Conservation (phyloP, 2,329 filamentous ascomycete species). For the Helotiales sp. region DNA sequence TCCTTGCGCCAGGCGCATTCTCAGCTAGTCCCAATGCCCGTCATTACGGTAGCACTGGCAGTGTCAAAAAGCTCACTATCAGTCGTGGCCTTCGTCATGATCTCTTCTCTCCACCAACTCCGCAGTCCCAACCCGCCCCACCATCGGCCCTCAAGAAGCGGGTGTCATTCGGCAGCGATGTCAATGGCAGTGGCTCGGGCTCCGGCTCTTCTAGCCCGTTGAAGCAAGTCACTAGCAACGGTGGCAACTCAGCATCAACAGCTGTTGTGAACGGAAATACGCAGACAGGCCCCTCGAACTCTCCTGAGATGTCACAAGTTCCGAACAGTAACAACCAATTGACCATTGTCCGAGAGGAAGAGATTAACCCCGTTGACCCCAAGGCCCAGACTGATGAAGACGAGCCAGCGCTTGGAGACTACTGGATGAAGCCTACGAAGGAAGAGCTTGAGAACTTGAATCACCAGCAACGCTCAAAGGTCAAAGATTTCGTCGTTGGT, state of each 20-base stretch:
- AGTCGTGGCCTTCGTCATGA: slow-evolving; percentile 84
- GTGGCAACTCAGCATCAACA: slow-evolving; percentile 4
- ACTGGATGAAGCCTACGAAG: slow-evolving; percentile 83
- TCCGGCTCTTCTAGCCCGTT: slow-evolving; percentile 47
- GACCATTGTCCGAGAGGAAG: slow-evolving; percentile 77
- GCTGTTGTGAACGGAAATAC: slow-evolving; percentile 49
- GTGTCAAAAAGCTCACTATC: slow-evolving; percentile 90
- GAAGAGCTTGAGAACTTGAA: slow-evolving; percentile 81
- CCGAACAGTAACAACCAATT: slow-evolving; percentile 71
- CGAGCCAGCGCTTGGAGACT: slow-evolving; percentile 64
- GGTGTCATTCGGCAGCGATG: slow-evolving; percentile 86
- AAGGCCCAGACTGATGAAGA: slow-evolving; percentile 23
- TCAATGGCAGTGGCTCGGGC: slow-evolving; percentile 47
- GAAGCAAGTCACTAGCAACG: slow-evolving; percentile 47
- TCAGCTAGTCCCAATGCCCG: slow-evolving; percentile 69
- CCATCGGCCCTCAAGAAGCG: slow-evolving; percentile 70
- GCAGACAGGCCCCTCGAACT: slow-evolving; percentile 52
- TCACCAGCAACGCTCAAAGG: slow-evolving; percentile 74
- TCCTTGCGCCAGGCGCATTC: slow-evolving; percentile 85
- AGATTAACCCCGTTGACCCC: slow-evolving; percentile 43
- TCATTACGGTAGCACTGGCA: slow-evolving; percentile 69
- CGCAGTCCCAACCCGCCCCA: slow-evolving; percentile 39
- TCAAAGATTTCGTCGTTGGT: slow-evolving; percentile 80
- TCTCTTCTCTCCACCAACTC: slow-evolving; percentile 63
- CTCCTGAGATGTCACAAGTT: slow-evolving; percentile 72